Conservation (phyloP, 1,284 basidiomycete species). For the Singerocomus inundabilis region DNA sequence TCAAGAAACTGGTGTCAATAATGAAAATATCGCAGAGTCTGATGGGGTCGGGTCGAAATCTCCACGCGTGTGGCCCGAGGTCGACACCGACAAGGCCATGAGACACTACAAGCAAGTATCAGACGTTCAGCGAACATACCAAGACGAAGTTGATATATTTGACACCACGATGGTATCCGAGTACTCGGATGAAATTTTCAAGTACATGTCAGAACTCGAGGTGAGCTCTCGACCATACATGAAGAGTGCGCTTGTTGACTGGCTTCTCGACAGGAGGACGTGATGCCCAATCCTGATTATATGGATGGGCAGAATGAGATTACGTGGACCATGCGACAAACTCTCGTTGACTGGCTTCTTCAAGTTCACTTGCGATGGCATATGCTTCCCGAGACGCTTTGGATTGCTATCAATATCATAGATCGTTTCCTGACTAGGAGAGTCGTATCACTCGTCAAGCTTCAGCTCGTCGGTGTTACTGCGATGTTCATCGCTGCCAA, state of each 20-base stretch:
- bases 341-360: conserved; percentile 96
- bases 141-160: conserved; percentile 80
- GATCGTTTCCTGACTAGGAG: conserved; percentile 96
- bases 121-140: conserved; percentile 68
- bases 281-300: conserved; percentile 93
- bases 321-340: conserved; percentile 94
- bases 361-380: conserved; percentile 98
- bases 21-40: conserved; percentile 44
- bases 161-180: conserved; percentile 99
- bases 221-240: conserved; percentile 41
- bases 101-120: conserved; percentile 61
- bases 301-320: conserved; percentile 96
- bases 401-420: conserved; percentile 97
- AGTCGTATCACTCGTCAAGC: conserved; percentile 89
- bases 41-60: conserved; percentile 39
- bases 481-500: conserved; percentile 98
- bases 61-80: conserved; percentile 66
- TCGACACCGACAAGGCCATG: conserved; percentile 56
- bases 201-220: conserved; percentile 93
- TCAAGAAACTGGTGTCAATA: conserved; percentile 40
- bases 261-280: conserved; percentile 55
- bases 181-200: conserved; percentile 96
- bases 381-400: conserved; percentile 96
- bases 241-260: conserved; percentile 10
- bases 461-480: conserved; percentile 97